Evolutionary conservation across 2,329 filamentous ascomycete species (phyloP).

Genomic region (Alternaria novae-zelandiae): DNA sequence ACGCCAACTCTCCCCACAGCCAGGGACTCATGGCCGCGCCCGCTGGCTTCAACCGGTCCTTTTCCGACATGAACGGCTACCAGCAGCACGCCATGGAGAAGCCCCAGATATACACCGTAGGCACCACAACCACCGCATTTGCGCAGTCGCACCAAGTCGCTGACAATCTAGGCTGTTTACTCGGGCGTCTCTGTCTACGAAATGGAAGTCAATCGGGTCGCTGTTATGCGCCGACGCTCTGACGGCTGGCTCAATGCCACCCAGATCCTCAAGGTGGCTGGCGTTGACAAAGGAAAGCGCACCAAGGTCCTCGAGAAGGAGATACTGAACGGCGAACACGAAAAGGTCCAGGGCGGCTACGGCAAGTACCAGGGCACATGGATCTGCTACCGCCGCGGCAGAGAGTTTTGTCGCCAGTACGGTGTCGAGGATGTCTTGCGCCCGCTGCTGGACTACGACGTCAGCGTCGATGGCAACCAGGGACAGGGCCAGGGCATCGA

Average conservation of each 20-base stretch:
- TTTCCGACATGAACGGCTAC: constrained; percentile 46
- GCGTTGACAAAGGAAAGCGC: constrained; percentile 95
- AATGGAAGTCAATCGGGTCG: constrained; percentile 93
- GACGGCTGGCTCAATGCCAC: constrained; percentile 98
- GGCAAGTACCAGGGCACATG: constrained; percentile 99
- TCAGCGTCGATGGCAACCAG: constrained; percentile 73
- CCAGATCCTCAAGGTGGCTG: constrained; percentile 96
- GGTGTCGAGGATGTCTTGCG: constrained; percentile 77
- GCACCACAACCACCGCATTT: constrained; percentile 51
- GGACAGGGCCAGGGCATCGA: constrained; percentile 80
- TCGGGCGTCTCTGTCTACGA: constrained; percentile 97
- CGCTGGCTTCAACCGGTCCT: constrained; percentile 46
- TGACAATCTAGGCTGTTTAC: constrained; percentile 72
- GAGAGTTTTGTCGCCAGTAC: constrained; percentile 85
- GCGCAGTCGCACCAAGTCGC: constrained; percentile 69
- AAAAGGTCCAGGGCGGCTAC: constrained; percentile 98
- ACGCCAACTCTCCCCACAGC: constrained; percentile 38
- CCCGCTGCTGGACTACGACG: constrained; percentile 80
- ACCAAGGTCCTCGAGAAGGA: constrained; percentile 99
- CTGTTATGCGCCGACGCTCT: constrained; percentile 92
- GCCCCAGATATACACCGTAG: constrained; percentile 60
- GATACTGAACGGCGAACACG: constrained; percentile 93
- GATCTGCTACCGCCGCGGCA: constrained; percentile 91
- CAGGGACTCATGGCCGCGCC: constrained; percentile 45
- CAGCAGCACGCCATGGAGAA: constrained; percentile 50